A percentile compares a stretch with the other conserved stretches of the same genome.
phyloP scores from a whole-genome alignment of 352 stramenopile genomes.

The Phytophthora syringae region DNA sequence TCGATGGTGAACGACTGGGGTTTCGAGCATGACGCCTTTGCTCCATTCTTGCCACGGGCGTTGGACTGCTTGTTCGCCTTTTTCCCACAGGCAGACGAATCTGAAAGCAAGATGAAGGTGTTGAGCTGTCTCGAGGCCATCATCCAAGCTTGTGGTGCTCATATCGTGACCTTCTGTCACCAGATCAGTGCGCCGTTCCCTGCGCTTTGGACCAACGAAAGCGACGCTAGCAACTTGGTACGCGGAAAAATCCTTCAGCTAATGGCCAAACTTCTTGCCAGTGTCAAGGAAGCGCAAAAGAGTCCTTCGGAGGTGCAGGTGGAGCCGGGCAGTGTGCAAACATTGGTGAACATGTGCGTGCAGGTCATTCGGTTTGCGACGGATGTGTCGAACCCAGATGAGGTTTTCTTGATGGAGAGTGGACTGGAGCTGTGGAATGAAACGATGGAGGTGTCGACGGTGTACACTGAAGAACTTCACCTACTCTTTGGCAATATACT shows the following conservation, averaged over 20 bases:
- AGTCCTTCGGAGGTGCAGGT: slow-evolving; percentile 9
- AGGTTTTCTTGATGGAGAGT: slow-evolving; percentile 88
- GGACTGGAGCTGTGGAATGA: slow-evolving; percentile 78
- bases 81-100: slow-evolving; percentile 66
- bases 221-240: slow-evolving; percentile 81
- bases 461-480: slow-evolving; percentile 77
- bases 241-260: slow-evolving; percentile 85
- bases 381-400: slow-evolving; percentile 79
- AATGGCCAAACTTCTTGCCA: slow-evolving; percentile 64
- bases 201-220: slow-evolving; percentile 74
- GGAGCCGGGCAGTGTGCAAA: slow-evolving; percentile 35
- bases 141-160: slow-evolving; percentile 62
- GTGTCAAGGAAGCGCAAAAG: slow-evolving; percentile 55
- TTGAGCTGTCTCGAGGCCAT: slow-evolving; percentile 76
- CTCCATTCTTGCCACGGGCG: slow-evolving; percentile 64
- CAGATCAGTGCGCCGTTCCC: slow-evolving; percentile 75
- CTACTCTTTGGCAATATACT: slow-evolving; percentile 68
- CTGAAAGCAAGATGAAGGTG: slow-evolving; percentile 85
- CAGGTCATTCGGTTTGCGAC: slow-evolving; percentile 77
- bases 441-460: slow-evolving; percentile 49
- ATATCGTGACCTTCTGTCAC: slow-evolving; percentile 56
- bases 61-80: slow-evolving; percentile 73
- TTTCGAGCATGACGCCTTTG: slow-evolving; percentile 76
- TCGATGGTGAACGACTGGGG: slow-evolving; percentile 86
- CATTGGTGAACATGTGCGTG: slow-evolving; percentile 71